Percentiles rank a stretch among this genome's conserved stretches.
These are phyloP conservation scores for Hypomontagnella submonticulosa DNA, from an alignment of 495 filamentous ascomycete species.

Conservation along the genomic window DNA sequence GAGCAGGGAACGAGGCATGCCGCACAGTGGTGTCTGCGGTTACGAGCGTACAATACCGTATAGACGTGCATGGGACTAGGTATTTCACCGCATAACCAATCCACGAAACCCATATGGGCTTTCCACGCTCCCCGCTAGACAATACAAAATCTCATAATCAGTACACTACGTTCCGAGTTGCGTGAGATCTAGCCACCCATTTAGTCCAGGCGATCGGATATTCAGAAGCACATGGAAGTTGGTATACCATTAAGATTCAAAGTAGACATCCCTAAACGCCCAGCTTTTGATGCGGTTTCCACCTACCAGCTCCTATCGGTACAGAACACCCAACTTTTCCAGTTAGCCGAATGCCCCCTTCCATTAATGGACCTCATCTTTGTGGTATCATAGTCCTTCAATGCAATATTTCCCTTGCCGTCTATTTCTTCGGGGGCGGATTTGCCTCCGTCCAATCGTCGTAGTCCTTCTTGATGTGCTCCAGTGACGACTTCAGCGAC, in stretches of 20 bases:
- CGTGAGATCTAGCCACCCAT: neutral
- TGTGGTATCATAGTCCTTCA: conserved; percentile 25
- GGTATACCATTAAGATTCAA: conserved; percentile 20
- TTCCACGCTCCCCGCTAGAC: neutral
- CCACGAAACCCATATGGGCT: conserved; percentile 15
- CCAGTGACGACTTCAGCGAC: conserved; percentile 84
- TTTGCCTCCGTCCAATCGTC: conserved; percentile 72
- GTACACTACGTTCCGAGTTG: conserved; percentile 1
- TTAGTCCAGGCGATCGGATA: neutral
- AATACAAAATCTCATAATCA: neutral
- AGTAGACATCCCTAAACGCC: conserved; percentile 37
- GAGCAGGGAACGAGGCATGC: conserved; percentile 7
- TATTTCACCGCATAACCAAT: conserved; percentile 14
- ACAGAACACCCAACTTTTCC: conserved; percentile 20
- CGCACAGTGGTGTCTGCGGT: conserved; percentile 8
- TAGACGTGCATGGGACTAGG: conserved; percentile 4
- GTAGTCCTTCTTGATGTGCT: conserved; percentile 80
- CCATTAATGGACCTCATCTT: conserved; percentile 12
- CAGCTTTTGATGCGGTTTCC: conserved; percentile 36
- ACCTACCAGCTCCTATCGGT: conserved; percentile 27
- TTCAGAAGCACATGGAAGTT: conserved; percentile 8
- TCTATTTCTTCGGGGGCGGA: conserved; percentile 43
- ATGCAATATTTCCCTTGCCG: neutral
- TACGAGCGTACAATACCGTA: conserved; percentile 12
- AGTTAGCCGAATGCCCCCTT: conserved; percentile 13